phyloP scores from a whole-genome alignment of 345 rosid species.

The Eucalyptus marginata region DNA sequence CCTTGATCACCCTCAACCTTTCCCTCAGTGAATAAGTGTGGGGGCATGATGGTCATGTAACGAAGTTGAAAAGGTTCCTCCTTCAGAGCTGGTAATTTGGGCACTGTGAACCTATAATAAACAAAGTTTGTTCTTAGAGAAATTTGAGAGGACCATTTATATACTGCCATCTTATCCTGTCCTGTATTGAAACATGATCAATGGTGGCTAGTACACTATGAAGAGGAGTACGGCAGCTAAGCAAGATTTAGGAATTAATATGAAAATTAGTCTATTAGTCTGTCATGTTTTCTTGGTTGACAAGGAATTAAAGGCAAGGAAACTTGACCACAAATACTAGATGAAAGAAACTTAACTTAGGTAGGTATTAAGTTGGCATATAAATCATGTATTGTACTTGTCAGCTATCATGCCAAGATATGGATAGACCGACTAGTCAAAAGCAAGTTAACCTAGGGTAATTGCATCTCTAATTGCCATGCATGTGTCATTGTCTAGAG shows the following conservation, averaged over 20 bases:
- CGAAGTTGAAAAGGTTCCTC: background rate
- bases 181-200: fast-evolving
- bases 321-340: background rate
- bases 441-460: background rate
- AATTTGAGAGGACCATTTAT: background rate
- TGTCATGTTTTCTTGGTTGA: background rate
- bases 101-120: fast-evolving
- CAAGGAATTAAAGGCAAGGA: too few relatives aligned
- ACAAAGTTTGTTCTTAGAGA: too few relatives aligned
- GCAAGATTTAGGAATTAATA: background rate
- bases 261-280: too few relatives aligned
- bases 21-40: background rate
- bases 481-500: fast-evolving
- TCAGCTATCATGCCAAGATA: background rate
- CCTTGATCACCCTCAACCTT: background rate
- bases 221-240: background rate
- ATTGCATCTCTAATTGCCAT: background rate
- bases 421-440: background rate
- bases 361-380: background rate
- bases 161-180: fast-evolving
- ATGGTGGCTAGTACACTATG: fast-evolving
- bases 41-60: background rate
- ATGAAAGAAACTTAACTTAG: too few relatives aligned
- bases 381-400: background rate
- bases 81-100: background rate